These are phyloP conservation scores for Pythium apleroticum DNA, from an alignment of 352 stramenopile genomes.

Conservation along the genomic window DNA sequence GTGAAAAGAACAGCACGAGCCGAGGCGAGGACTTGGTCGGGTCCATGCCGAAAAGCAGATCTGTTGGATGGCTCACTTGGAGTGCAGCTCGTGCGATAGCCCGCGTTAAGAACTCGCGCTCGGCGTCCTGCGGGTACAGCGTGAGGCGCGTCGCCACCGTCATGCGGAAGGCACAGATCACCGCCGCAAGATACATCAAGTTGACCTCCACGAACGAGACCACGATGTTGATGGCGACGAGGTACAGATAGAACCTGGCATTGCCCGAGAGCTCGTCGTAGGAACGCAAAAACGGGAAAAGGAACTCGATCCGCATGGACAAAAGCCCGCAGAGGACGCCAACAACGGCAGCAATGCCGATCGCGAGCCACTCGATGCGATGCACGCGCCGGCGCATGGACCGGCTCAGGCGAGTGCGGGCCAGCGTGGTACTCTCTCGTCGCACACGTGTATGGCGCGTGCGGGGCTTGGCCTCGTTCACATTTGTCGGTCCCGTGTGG, in stretches of 20 bases:
- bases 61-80: background rate
- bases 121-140: background rate
- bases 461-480: background rate
- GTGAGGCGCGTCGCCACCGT: background rate
- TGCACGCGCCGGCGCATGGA: conserved; percentile 8
- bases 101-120: background rate
- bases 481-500: background rate
- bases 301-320: conserved; percentile 9
- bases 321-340: conserved; percentile 8
- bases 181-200: background rate
- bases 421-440: conserved; percentile 3
- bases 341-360: background rate
- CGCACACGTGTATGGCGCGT: background rate
- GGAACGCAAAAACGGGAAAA: background rate
- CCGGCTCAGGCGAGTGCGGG: background rate
- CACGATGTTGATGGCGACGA: conserved; percentile 4
- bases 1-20: background rate
- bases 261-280: conserved; percentile 8
- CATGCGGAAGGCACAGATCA: background rate
- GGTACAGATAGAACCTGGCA: background rate
- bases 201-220: conserved; percentile 8
- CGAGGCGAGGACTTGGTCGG: background rate
- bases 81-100: background rate
- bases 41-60: background rate
- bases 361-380: conserved; percentile 12